Evolutionary conservation across 495 filamentous ascomycete genomes (phyloP).

Genomic region (Penicilliopsis zonata): DNA sequence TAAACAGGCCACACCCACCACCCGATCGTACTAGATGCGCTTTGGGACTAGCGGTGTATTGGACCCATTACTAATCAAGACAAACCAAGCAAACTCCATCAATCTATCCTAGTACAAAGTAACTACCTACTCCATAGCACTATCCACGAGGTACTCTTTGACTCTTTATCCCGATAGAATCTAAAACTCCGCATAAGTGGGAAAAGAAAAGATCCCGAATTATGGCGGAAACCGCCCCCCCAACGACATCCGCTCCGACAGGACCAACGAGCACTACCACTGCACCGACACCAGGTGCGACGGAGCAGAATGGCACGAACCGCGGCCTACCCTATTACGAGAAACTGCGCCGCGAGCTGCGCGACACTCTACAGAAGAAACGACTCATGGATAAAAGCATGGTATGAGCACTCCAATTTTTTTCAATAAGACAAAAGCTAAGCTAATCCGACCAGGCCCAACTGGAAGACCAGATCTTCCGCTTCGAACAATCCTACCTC

Average conservation of each 20-base stretch:
- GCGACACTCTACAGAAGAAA: constrained; percentile 57
- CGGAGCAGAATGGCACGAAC: constrained; percentile 17
- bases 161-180: too few species aligned
- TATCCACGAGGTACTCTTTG: not conserved
- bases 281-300: not conserved
- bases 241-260: constrained; percentile 13
- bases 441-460: constrained; percentile 41
- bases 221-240: constrained; percentile 45
- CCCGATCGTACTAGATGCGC: too few species aligned
- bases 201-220: not conserved
- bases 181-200: too few species aligned
- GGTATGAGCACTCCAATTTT: constrained; percentile 28
- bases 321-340: constrained; percentile 59
- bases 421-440: not conserved
- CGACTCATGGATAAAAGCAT: constrained; percentile 54
- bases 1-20: too few species aligned
- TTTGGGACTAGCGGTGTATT: too few species aligned
- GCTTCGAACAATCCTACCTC: constrained; percentile 77
- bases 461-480: constrained; percentile 75
- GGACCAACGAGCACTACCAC: not conserved
- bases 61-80: not conserved
- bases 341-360: constrained; percentile 55
- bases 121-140: too few species aligned
- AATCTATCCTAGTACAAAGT: too few species aligned
- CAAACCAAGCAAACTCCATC: not conserved